Evolutionary conservation across 139 green algal genomes (phyloP), one percentile per base, ranked within the genome.

Genomic region (Volvox reticuliferus): DNA sequence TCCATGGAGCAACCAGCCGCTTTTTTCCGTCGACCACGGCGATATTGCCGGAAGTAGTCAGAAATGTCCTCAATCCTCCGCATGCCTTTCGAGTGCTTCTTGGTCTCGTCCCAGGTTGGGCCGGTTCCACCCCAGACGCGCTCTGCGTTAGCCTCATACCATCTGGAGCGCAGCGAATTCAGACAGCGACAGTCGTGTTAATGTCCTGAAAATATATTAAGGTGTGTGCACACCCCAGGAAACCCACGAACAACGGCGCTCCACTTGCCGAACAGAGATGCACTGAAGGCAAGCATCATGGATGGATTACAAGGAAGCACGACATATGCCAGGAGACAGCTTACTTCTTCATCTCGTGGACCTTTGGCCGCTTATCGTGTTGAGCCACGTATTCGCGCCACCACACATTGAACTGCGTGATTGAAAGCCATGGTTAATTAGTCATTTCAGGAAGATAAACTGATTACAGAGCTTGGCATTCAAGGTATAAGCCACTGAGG

Each of bases 51-150:
- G 28, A 89, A 89, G 21, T 89, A 89, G 18, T 81, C 84, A 2
- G 84, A 73, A 26, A 89, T 89, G 68, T 89, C 84, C 36, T 89
- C 68, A 12, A 89, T 75, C 3, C 84, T 73, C 17, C 84, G 67
- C 84, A 89, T 89, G 24, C 84, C 84, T 68, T 89, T 89, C 61
- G 67, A 81, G 26, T 89, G 84, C 36, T 89, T 89, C 68, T 89
- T 89, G 2, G 84, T 81, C 68, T 89, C 84, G 33, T 89, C 84
- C 84, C 84, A 89, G 14, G 68, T 81, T 28, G 84, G 84, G 2
- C 84, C 84, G 16, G 36, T 81, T 5, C 68, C 84, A 28, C 84
- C 84, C 84, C 84, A 89, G 1, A 81, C 68, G 28, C 16, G 36
- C 12, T 30, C 36, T 3, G 84, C 84, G 37, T 89, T 89, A 18